Conservation (phyloP, 495 filamentous ascomycete genomes). For the Lepidopterella palustris region DNA sequence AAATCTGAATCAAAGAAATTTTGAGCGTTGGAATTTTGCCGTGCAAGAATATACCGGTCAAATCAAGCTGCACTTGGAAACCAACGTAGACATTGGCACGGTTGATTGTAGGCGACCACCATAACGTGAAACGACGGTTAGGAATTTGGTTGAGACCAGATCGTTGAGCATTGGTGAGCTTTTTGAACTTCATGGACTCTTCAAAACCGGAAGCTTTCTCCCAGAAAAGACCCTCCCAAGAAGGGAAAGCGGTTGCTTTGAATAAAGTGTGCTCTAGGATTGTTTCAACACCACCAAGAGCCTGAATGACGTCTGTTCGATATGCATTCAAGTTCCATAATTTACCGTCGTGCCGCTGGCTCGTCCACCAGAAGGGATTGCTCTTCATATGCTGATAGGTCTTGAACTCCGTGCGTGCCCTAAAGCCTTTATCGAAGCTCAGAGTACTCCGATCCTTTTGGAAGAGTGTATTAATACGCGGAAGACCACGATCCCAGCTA, state of each 20-base stretch:
- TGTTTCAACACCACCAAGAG: conserved; percentile 97
- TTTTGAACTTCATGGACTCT: conserved; percentile 97
- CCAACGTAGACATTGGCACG: conserved; percentile 81
- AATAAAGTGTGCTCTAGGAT: conserved; percentile 98
- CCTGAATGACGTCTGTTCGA: conserved; percentile 96
- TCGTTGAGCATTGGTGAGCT: conserved; percentile 95
- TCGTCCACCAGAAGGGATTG: conserved; percentile 99
- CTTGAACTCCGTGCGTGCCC: conserved; percentile 94
- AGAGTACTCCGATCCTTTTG: conserved; percentile 97
- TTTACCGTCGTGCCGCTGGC: conserved; percentile 95
- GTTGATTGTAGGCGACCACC: conserved; percentile 78
- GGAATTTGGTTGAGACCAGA: conserved; percentile 99
- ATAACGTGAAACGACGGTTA: conserved; percentile 97
- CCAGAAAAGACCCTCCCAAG: conserved; percentile 99
- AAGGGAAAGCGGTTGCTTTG: conserved; percentile 97
- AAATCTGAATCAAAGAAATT: conserved; percentile 98
- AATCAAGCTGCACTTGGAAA: conserved; percentile 98
- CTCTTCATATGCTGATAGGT: conserved; percentile 99
- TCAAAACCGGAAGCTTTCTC: conserved; percentile 78
- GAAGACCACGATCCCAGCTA: conserved; percentile 97
- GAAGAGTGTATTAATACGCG: conserved; percentile 98
- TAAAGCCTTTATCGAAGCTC: conserved; percentile 98
- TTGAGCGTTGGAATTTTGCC: conserved; percentile 99
- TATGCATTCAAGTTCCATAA: conserved; percentile 99
- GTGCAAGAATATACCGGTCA: conserved; percentile 99